A percentile compares a stretch with the other conserved stretches of the same genome.
phyloP scores from a whole-genome alignment of 2,329 filamentous ascomycete genomes.

The Aureobasidium sp. region DNA sequence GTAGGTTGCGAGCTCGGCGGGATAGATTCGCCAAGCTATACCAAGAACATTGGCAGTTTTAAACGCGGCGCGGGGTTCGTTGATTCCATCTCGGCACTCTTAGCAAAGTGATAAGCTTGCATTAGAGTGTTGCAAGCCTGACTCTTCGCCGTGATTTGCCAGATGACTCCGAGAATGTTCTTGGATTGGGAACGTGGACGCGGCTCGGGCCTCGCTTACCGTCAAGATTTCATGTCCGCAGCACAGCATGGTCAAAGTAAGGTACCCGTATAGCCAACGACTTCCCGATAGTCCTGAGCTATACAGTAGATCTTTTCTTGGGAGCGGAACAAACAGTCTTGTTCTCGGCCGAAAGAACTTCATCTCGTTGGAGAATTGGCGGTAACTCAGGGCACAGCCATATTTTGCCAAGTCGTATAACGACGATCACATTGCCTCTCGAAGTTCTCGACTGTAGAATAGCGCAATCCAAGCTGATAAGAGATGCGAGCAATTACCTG shows the following conservation, averaged over 20 bases:
- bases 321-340: not conserved
- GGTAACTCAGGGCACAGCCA: not conserved
- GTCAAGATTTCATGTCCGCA: not conserved
- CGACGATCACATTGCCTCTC: not conserved
- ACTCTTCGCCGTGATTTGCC: slow-evolving; percentile 9
- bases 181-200: not conserved
- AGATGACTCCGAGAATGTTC: not conserved
- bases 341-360: not conserved
- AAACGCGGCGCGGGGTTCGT: slow-evolving; percentile 5
- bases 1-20: slow-evolving; percentile 2
- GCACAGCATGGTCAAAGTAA: not conserved
- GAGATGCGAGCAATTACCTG: not conserved
- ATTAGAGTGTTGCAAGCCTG: not conserved
- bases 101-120: slow-evolving; percentile 3
- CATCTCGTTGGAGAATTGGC: not conserved
- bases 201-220: slow-evolving; percentile 13
- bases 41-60: slow-evolving; percentile 18
- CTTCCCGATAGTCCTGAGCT: not conserved
- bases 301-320: slow-evolving; percentile 2
- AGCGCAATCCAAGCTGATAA: not conserved
- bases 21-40: slow-evolving; percentile 17
- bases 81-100: not conserved
- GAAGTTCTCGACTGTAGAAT: not conserved
- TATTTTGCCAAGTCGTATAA: slow-evolving; percentile 9
- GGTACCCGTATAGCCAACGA: not conserved